phyloP scores from a whole-genome alignment of 345 rosid genomes.

The Leavenworthia alabamica region DNA sequence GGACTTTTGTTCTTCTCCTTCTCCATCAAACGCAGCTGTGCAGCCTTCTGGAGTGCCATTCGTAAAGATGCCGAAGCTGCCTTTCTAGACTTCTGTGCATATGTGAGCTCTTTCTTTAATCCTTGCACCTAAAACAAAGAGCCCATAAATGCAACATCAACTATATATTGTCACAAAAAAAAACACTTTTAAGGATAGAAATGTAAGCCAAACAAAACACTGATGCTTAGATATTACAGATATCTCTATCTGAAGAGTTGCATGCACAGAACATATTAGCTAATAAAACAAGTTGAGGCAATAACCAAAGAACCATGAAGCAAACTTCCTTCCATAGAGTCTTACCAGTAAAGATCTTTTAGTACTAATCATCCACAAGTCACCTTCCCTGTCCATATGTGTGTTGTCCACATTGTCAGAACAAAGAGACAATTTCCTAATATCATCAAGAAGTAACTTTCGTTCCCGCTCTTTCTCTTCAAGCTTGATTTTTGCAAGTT shows the following conservation, averaged over 20 bases:
- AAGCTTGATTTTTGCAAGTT: conserved; percentile 80
- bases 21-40: conserved; percentile 81
- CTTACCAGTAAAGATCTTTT: conserved; percentile 43
- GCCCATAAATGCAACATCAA: conserved; percentile 7
- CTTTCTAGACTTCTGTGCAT: conserved; percentile 71
- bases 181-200: not conserved
- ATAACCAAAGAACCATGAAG: not conserved
- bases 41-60: conserved; percentile 81
- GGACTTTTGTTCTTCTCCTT: conserved; percentile 98
- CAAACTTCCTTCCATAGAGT: conserved; percentile 13
- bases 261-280: not conserved
- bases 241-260: conserved; percentile 1
- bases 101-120: conserved; percentile 64
- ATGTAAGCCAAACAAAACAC: not conserved
- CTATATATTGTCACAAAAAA: not conserved
- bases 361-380: conserved; percentile 42
- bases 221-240: conserved; percentile 1
- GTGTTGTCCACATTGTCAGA: conserved; percentile 51
- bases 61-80: conserved; percentile 72
- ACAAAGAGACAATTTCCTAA: conserved; percentile 58
- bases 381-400: conserved; percentile 31
- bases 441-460: conserved; percentile 72
- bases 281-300: not conserved
- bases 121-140: conserved; percentile 63
- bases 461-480: conserved; percentile 70